phyloP scores from a whole-genome alignment of 176 grass and related monocot genomes.

The Aegilops sharonensis region DNA sequence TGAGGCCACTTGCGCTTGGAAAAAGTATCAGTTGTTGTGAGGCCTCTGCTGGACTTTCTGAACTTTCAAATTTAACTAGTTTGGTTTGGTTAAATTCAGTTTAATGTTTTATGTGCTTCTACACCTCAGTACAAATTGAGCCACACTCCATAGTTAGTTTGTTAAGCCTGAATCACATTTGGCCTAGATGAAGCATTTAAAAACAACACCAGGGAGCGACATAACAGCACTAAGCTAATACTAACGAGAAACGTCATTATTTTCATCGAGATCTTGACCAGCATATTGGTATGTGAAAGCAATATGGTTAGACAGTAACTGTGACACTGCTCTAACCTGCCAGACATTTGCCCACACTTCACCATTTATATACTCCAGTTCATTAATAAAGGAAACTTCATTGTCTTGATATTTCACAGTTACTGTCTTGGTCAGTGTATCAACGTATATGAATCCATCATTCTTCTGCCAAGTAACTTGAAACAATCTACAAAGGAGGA shows the following conservation, averaged over 20 bases:
- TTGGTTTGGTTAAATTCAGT: too few relatives aligned
- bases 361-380: conserved; percentile 91
- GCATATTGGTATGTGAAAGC: not conserved
- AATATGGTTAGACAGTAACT: not conserved
- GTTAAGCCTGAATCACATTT: too few relatives aligned
- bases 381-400: conserved; percentile 74
- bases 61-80: too few relatives aligned
- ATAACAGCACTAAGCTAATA: not conserved
- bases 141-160: too few relatives aligned
- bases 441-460: conserved; percentile 62
- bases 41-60: too few relatives aligned
- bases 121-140: too few relatives aligned
- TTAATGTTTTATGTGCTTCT: too few relatives aligned
- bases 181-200: not conserved
- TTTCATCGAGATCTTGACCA: not conserved
- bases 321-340: conserved; percentile 54
- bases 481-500: conserved; percentile 64
- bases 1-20: too few relatives aligned
- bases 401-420: conserved; percentile 75
- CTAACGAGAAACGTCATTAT: not conserved
- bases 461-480: conserved; percentile 89
- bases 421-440: conserved; percentile 67
- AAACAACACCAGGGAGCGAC: not conserved
- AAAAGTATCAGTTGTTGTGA: too few relatives aligned
- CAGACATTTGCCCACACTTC: conserved; percentile 99